These are phyloP conservation scores for Annulohypoxylon bovei DNA, from an alignment of 495 filamentous ascomycete genomes.

Conservation along the genomic window DNA sequence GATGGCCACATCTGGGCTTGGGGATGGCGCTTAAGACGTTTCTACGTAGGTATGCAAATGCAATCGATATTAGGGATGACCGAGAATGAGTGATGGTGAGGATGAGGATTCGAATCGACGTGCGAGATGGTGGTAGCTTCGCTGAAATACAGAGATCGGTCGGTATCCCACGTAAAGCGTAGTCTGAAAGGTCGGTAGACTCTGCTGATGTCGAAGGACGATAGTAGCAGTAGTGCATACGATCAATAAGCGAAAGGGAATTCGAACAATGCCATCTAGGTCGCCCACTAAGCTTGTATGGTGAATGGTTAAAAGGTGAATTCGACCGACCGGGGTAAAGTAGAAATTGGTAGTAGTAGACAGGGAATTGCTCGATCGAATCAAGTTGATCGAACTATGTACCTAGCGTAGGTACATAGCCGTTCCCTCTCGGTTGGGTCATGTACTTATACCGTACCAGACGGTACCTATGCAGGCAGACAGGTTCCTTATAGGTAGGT, in stretches of 20 bases:
- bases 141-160: constrained; percentile 1
- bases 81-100: not conserved
- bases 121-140: constrained; percentile 1
- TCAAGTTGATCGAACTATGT: constrained; percentile 21
- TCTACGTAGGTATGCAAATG: not conserved
- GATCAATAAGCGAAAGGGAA: constrained; percentile 7
- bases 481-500: not conserved
- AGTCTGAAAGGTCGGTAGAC: not conserved
- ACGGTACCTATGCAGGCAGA: too few relatives aligned
- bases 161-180: not conserved
- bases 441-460: not conserved
- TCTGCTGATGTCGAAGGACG: not conserved
- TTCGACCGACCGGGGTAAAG: constrained; percentile 35
- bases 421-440: constrained; percentile 34
- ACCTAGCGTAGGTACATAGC: constrained; percentile 4
- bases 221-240: not conserved
- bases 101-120: constrained; percentile 10
- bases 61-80: constrained; percentile 13
- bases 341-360: constrained; percentile 20
- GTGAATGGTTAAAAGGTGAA: constrained; percentile 22
- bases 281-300: constrained; percentile 10
- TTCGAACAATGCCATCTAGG: constrained; percentile 12
- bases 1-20: constrained; percentile 13
- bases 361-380: constrained; percentile 28
- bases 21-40: not conserved